phyloP scores from a whole-genome alignment of 352 stramenopile genomes.

The Globisporangium paroecandrum region DNA sequence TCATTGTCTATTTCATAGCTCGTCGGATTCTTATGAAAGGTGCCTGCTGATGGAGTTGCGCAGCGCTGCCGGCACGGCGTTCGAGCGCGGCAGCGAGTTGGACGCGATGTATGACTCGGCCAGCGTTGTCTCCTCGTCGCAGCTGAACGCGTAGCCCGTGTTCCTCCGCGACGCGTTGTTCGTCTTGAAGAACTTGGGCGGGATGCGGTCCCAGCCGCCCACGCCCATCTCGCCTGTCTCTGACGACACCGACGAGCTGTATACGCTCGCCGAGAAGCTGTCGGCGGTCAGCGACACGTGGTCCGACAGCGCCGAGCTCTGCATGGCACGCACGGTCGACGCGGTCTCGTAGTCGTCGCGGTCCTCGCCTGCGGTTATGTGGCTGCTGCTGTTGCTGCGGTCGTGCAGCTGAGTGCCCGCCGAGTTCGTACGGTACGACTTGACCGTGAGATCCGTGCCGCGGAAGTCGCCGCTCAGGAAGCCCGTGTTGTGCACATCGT shows the following conservation, averaged over 20 bases:
- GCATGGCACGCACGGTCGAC: background rate
- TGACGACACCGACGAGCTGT: constrained; percentile 47
- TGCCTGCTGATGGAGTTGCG: constrained; percentile 46
- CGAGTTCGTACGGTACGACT: constrained; percentile 26
- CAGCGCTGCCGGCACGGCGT: constrained; percentile 58
- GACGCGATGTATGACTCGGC: constrained; percentile 84
- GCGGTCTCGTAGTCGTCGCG: constrained; percentile 4
- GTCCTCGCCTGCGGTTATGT: constrained; percentile 15
- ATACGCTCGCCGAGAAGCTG: constrained; percentile 66
- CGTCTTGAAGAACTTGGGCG: constrained; percentile 31
- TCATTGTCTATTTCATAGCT: background rate
- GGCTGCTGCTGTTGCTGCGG: constrained; percentile 15
- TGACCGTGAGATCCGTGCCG: constrained; percentile 42
- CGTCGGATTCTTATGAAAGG: background rate
- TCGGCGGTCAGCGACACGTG: constrained; percentile 29
- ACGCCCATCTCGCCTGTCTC: constrained; percentile 21
- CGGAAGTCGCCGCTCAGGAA: constrained; percentile 50
- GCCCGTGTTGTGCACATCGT: constrained; percentile 54
- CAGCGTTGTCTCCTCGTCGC: constrained; percentile 78
- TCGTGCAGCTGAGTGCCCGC: constrained; percentile 14
- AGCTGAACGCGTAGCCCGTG: constrained; percentile 81
- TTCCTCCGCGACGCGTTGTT: constrained; percentile 39
- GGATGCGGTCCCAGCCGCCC: constrained; percentile 35
- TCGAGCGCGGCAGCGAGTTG: constrained; percentile 64
- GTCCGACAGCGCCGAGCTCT: constrained; percentile 15